Conservation (phyloP, 1,139 yeast genomes). For the Kodamaea arcana region DNA sequence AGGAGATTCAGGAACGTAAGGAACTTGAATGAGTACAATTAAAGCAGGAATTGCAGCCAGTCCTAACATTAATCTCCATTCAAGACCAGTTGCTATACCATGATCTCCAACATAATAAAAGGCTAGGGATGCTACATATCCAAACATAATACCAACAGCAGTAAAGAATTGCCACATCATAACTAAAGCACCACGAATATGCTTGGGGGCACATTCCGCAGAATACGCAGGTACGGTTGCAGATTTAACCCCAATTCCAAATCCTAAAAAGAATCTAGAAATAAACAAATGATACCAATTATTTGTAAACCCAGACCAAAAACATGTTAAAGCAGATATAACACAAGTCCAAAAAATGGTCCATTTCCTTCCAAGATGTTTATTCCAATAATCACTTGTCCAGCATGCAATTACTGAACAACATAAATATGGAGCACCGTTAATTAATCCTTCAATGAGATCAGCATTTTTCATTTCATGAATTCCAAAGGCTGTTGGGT, state of each 20-base stretch:
- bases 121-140: conserved; percentile 67
- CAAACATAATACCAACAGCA: conserved; percentile 81
- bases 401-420: conserved; percentile 71
- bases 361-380: conserved; percentile 65
- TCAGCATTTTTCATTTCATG: conserved; percentile 45
- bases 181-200: conserved; percentile 73
- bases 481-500: conserved; percentile 47
- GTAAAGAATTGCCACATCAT: conserved; percentile 92
- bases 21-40: conserved; percentile 62
- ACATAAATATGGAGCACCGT: conserved; percentile 79
- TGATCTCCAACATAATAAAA: conserved; percentile 33
- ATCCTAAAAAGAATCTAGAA: conserved; percentile 68
- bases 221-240: conserved; percentile 80
- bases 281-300: conserved; percentile 74
- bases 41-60: conserved; percentile 74
- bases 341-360: conserved; percentile 66
- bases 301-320: conserved; percentile 74
- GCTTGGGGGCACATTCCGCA: conserved; percentile 77
- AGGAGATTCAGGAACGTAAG: conserved; percentile 38
- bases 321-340: conserved; percentile 62
- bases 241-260: conserved; percentile 77
- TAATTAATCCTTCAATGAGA: conserved; percentile 71
- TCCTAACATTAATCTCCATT: conserved; percentile 82
- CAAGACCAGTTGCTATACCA: conserved; percentile 35
- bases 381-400: conserved; percentile 66